phyloP scores from a whole-genome alignment of 805 yeast species.

The Osmozyma mogii region DNA sequence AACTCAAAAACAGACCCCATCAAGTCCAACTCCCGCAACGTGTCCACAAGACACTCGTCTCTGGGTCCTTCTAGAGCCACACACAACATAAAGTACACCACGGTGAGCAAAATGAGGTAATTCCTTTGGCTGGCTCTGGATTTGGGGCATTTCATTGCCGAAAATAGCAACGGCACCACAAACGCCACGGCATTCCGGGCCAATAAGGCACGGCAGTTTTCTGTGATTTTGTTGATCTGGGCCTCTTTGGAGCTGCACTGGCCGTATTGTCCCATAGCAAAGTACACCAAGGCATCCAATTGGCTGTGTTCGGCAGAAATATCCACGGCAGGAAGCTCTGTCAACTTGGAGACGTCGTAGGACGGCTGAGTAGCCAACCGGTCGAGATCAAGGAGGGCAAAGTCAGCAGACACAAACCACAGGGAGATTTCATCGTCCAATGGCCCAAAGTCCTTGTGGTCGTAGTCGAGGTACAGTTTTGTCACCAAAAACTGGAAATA shows the following conservation, averaged over 20 bases:
- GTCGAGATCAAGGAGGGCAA: slow-evolving; percentile 4
- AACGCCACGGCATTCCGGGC: too few species aligned
- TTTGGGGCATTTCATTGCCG: too few species aligned
- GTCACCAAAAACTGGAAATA: slow-evolving; percentile 26
- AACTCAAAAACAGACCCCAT: slow-evolving; percentile 38
- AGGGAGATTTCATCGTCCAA: slow-evolving; percentile 26
- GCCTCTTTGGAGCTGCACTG: slow-evolving; percentile 6
- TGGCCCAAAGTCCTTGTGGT: slow-evolving; percentile 19
- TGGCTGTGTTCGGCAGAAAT: slow-evolving; percentile 8
- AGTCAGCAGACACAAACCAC: slow-evolving; percentile 32
- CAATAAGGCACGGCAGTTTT: too few species aligned
- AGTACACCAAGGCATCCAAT: slow-evolving; percentile 16
- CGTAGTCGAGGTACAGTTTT: slow-evolving; percentile 24
- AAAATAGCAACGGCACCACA: slow-evolving; percentile 6
- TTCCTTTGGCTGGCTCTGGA: too few species aligned
- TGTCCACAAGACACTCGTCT: slow-evolving; percentile 4
- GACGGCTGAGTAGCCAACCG: slow-evolving; percentile 1
- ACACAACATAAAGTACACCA: slow-evolving; percentile 27
- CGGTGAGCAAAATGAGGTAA: slow-evolving; percentile 24
- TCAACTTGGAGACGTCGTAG: background rate
- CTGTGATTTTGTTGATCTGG: slow-evolving; percentile 12
- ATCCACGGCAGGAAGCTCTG: slow-evolving; percentile 2
- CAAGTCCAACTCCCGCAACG: slow-evolving; percentile 28
- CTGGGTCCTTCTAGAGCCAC: slow-evolving; percentile 10
- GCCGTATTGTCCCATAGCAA: slow-evolving; percentile 18